phyloP scores from a whole-genome alignment of 805 yeast genomes.

The Candida yuanshanica region DNA sequence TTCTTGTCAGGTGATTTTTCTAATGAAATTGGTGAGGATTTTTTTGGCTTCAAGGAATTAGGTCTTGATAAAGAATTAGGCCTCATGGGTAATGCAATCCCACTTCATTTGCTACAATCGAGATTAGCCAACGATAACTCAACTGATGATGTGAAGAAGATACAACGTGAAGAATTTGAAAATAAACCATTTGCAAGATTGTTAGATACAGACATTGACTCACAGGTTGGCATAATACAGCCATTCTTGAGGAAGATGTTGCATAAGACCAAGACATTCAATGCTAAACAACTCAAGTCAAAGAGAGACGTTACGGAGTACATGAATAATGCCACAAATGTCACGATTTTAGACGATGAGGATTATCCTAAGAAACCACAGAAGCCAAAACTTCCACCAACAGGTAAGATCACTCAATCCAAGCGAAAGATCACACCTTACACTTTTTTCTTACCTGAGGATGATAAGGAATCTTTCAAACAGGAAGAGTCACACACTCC shows the following conservation, averaged over 20 bases:
- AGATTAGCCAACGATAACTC: constrained; percentile 56
- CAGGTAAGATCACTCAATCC: constrained; percentile 69
- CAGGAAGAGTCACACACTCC: not conserved
- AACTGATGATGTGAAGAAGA: constrained; percentile 37
- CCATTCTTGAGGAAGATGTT: constrained; percentile 45
- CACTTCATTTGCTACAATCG: constrained; percentile 81
- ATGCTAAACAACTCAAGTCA: constrained; percentile 32
- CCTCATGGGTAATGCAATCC: constrained; percentile 76
- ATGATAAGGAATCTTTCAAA: not conserved
- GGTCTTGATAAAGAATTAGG: constrained; percentile 93
- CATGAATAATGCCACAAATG: constrained; percentile 29
- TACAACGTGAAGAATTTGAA: constrained; percentile 61
- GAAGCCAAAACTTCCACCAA: constrained; percentile 77
- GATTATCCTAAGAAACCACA: constrained; percentile 77
- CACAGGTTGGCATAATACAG: constrained; percentile 51
- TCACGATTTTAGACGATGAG: constrained; percentile 72
- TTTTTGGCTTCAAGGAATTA: constrained; percentile 92
- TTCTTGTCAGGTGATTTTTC: constrained; percentile 94
- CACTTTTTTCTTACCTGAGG: constrained; percentile 48
- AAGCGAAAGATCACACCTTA: constrained; percentile 57
- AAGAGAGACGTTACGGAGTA: constrained; percentile 26
- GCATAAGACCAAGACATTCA: constrained; percentile 35
- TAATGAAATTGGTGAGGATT: constrained; percentile 91
- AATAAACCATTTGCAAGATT: constrained; percentile 50
- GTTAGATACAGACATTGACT: constrained; percentile 42